phyloP scores from a whole-genome alignment of 2,329 filamentous ascomycete species.

The Sarocladium strictum region DNA sequence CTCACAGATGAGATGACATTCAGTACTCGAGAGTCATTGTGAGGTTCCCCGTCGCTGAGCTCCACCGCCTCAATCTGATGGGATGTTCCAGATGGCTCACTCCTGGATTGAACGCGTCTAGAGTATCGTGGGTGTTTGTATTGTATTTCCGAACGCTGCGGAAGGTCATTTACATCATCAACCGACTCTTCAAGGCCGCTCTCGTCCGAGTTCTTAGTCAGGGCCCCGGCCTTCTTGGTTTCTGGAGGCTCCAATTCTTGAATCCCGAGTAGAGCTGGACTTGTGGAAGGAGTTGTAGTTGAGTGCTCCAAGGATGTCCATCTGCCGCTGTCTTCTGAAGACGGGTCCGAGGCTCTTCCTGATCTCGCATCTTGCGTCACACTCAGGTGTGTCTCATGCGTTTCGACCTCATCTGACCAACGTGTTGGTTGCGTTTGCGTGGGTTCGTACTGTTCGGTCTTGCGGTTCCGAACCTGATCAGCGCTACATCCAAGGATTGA shows the following conservation, averaged over 20 bases:
- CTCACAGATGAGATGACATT: not conserved
- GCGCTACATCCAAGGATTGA: no score
- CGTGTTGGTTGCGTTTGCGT: not conserved
- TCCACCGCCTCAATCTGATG: constrained; percentile 9
- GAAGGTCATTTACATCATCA: constrained; percentile 12
- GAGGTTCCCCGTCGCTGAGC: not conserved
- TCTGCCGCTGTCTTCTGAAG: constrained; percentile 1
- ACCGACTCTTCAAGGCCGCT: not conserved
- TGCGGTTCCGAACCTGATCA: no score
- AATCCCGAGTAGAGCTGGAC: not conserved
- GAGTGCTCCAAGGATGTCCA: not conserved
- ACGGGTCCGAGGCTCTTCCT: not conserved
- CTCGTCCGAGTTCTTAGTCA: not conserved
- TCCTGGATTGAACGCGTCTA: constrained; percentile 41
- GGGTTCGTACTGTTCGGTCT: no score
- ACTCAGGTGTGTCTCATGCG: not conserved
- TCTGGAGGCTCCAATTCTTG: not conserved
- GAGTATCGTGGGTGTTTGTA: constrained; percentile 33
- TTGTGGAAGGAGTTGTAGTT: not conserved
- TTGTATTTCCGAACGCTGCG: constrained; percentile 15
- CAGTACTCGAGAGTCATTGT: not conserved
- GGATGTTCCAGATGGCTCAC: constrained; percentile 29
- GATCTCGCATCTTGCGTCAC: not conserved
- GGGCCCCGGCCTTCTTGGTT: not conserved
- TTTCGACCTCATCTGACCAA: constrained; percentile 1